Conservation (phyloP, 2,329 filamentous ascomycete species). For the Juglanconis juglandina region DNA sequence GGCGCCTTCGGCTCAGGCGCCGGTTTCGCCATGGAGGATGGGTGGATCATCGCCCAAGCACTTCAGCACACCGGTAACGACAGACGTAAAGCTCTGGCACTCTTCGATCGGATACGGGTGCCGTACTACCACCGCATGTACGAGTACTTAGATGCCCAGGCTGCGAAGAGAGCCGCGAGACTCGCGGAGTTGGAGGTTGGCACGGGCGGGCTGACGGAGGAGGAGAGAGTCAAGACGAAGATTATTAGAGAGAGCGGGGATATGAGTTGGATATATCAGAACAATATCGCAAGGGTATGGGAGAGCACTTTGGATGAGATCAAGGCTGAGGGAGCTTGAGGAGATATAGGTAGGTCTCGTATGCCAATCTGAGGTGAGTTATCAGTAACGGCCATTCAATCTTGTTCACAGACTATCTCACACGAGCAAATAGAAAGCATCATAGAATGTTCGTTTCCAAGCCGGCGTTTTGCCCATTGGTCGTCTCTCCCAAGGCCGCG, state of each 20-base stretch:
- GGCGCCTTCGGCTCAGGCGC: slow-evolving; percentile 40
- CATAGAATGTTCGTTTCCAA: not conserved
- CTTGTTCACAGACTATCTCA: not conserved
- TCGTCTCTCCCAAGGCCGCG: too few species aligned
- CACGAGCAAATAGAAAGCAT: not conserved
- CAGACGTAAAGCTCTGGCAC: slow-evolving; percentile 20
- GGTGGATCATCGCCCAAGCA: slow-evolving; percentile 27
- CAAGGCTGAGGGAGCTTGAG: not conserved
- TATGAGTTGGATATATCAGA: slow-evolving; percentile 21
- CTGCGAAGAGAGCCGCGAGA: slow-evolving; percentile 7
- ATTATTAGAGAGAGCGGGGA: slow-evolving; percentile 17
- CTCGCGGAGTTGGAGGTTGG: slow-evolving; percentile 13
- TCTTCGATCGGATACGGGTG: slow-evolving; percentile 27
- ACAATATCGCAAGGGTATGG: slow-evolving; percentile 19
- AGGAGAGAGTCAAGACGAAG: slow-evolving; percentile 18
- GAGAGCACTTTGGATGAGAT: slow-evolving; percentile 5
- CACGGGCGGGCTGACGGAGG: slow-evolving; percentile 10
- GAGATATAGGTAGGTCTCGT: not conserved
- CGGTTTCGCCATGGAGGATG: slow-evolving; percentile 35
- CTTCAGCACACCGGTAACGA: slow-evolving; percentile 26
- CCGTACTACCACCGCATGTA: slow-evolving; percentile 31
- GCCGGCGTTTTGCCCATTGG: not conserved
- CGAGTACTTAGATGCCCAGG: slow-evolving; percentile 8
- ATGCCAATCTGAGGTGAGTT: not conserved
- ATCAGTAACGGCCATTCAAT: not conserved